Percentiles rank a stretch among this genome's conserved stretches.
Evolutionary conservation across 495 filamentous ascomycete species (phyloP).

Genomic region (Penicillium taxi): DNA sequence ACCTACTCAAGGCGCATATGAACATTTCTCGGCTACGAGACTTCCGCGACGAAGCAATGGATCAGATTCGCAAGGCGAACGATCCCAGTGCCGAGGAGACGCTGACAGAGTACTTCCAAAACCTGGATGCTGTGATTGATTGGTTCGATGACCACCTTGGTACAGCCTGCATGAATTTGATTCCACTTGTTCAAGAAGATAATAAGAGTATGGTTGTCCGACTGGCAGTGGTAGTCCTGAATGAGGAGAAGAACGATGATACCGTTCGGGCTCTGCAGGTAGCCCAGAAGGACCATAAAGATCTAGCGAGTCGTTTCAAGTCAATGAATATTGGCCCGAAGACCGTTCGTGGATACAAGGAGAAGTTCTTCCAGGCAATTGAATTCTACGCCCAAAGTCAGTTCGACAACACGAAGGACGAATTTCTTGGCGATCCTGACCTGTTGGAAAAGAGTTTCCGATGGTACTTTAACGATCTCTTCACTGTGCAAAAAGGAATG

Average conservation of each 20-base stretch:
- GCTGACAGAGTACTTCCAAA: conserved; percentile 77
- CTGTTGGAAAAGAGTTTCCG: conserved; percentile 72
- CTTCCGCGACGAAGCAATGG: conserved; percentile 91
- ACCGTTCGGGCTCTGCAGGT: conserved; percentile 84
- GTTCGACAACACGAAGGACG: conserved; percentile 62
- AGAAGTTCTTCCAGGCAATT: conserved; percentile 82
- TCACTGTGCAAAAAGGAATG: conserved; percentile 86
- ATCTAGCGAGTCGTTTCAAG: conserved; percentile 87
- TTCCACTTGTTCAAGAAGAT: conserved; percentile 72
- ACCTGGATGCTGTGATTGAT: conserved; percentile 78
- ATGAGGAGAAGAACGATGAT: conserved; percentile 93
- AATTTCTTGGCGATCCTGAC: conserved; percentile 77
- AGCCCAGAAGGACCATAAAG: conserved; percentile 88
- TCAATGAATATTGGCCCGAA: conserved; percentile 87
- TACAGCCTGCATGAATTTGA: conserved; percentile 78
- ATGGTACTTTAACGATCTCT: conserved; percentile 98
- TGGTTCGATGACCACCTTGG: conserved; percentile 96
- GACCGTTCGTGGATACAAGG: conserved; percentile 90
- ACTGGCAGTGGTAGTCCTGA: conserved; percentile 82
- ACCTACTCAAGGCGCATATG: conserved; percentile 81
- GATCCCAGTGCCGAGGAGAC: conserved; percentile 69
- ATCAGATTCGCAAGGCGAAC: conserved; percentile 72
- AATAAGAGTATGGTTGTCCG: conserved; percentile 85
- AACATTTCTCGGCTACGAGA: conserved; percentile 84
- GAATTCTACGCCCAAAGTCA: conserved; percentile 62